Conservation (phyloP, 176 grass and related monocot genomes). For the Avena atlantica region DNA sequence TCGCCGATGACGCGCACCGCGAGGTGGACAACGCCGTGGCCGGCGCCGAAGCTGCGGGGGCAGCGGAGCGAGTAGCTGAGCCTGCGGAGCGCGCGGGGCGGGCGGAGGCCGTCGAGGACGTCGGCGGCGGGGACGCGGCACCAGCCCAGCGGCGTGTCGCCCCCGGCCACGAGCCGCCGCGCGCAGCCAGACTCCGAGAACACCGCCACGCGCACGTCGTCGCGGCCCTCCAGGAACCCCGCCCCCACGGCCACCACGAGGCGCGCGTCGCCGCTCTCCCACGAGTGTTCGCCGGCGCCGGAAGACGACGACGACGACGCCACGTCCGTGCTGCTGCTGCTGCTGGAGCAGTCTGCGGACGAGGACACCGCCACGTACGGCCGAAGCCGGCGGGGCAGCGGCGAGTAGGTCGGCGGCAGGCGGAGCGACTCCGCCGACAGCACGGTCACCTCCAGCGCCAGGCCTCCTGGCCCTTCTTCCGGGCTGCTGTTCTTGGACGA, state of each 20-base stretch:
- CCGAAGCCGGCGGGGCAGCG: constrained; percentile 62
- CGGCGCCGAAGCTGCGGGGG: constrained; percentile 34
- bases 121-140: constrained; percentile 62
- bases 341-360: neutral
- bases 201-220: constrained; percentile 53
- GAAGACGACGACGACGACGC: constrained; percentile 30
- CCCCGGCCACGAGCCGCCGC: constrained; percentile 31
- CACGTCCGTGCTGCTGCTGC: constrained; percentile 53
- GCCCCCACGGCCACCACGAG: constrained; percentile 58
- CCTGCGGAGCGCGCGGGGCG: constrained; percentile 61
- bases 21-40: constrained; percentile 70
- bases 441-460: constrained; percentile 76
- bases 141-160: constrained; percentile 69
- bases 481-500: constrained; percentile 27
- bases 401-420: constrained; percentile 51
- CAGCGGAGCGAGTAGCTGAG: constrained; percentile 85
- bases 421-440: constrained; percentile 78
- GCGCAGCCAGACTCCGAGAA: constrained; percentile 51
- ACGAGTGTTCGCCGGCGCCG: constrained; percentile 48
- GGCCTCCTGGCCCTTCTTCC: constrained; percentile 22
- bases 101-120: constrained; percentile 78
- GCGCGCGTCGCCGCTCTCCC: constrained; percentile 4
- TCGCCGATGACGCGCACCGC: constrained; percentile 73
- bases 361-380: constrained; percentile 72
- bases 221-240: constrained; percentile 60